Percentiles rank a stretch among this genome's conserved stretches.
phyloP scores from a whole-genome alignment of 805 yeast species.

The Lipomyces spencermartinsiae region DNA sequence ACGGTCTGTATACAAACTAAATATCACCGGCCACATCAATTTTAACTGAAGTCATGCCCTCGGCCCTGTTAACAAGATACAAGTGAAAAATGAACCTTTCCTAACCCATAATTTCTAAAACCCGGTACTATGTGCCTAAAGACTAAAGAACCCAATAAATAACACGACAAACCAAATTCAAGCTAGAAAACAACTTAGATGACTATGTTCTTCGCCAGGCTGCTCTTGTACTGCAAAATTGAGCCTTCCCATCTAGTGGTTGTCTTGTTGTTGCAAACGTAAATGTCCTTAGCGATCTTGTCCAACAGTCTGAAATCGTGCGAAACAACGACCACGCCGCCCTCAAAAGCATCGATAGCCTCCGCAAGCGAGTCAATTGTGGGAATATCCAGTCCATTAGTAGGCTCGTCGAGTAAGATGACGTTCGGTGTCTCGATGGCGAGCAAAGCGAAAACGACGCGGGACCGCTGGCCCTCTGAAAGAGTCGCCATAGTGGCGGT shows the following conservation, averaged over 20 bases:
- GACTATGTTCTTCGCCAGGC: conserved; percentile 89
- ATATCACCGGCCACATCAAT: neutral
- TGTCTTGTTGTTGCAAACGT: conserved; percentile 92
- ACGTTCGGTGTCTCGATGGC: conserved; percentile 96
- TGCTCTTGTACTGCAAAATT: conserved; percentile 90
- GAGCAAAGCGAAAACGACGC: conserved; percentile 95
- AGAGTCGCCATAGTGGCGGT: conserved; percentile 98
- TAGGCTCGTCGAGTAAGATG: conserved; percentile 96
- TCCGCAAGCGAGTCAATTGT: conserved; percentile 97
- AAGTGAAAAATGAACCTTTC: neutral
- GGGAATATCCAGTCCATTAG: conserved; percentile 98
- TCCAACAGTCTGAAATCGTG: conserved; percentile 98
- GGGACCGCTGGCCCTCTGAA: conserved; percentile 98
- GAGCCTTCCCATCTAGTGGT: conserved; percentile 97
- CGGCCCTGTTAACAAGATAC: neutral
- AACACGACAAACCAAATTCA: neutral
- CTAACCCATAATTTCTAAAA: neutral
- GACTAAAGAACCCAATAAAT: neutral
- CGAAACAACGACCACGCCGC: conserved; percentile 98
- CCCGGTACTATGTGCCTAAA: neutral
- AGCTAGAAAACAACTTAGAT: conserved; percentile 36
- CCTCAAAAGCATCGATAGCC: conserved; percentile 91
- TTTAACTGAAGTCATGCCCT: neutral
- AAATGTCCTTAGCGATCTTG: conserved; percentile 96
- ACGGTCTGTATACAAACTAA: neutral